Percentiles rank a stretch among this genome's conserved stretches.
These are phyloP conservation scores for Trichocladium uniseriatum DNA, from an alignment of 495 filamentous ascomycete species.

Conservation along the genomic window DNA sequence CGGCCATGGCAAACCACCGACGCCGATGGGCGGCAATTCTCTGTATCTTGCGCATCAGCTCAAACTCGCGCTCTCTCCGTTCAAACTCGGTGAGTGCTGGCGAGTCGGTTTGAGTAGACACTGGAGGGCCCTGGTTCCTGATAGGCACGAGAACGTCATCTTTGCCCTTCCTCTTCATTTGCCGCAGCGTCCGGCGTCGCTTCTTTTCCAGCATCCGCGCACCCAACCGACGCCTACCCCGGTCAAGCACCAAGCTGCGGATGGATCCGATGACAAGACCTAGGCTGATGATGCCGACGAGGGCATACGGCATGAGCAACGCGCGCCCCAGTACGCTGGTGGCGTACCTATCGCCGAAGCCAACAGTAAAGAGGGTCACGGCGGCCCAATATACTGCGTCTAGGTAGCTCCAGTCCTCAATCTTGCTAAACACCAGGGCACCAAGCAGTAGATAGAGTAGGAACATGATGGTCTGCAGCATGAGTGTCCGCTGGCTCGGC, in stretches of 20 bases:
- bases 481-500: slow-evolving; percentile 66
- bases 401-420: slow-evolving; percentile 72
- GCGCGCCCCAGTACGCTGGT: slow-evolving; percentile 46
- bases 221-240: slow-evolving; percentile 59
- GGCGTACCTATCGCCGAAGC: slow-evolving; percentile 62
- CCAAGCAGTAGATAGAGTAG: slow-evolving; percentile 67
- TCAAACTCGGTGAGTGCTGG: slow-evolving; percentile 42
- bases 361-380: slow-evolving; percentile 77
- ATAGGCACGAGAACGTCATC: slow-evolving; percentile 45
- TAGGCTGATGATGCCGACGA: slow-evolving; percentile 71
- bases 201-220: slow-evolving; percentile 64
- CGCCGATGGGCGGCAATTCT: slow-evolving; percentile 50
- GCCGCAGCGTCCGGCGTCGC: slow-evolving; percentile 45
- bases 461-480: slow-evolving; percentile 80
- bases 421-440: slow-evolving; percentile 55
- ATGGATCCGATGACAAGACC: slow-evolving; percentile 83
- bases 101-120: not conserved
- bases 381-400: slow-evolving; percentile 79
- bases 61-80: slow-evolving; percentile 63
- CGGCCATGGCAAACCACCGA: slow-evolving; percentile 57
- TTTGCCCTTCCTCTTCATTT: slow-evolving; percentile 39
- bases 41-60: slow-evolving; percentile 76
- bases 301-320: slow-evolving; percentile 69
- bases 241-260: slow-evolving; percentile 66
- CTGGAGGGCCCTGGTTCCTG: slow-evolving; percentile 10